Percentiles rank a stretch among this genome's conserved stretches.
phyloP scores from a whole-genome alignment of 2,329 filamentous ascomycete species.

The Xylariales sp. region DNA sequence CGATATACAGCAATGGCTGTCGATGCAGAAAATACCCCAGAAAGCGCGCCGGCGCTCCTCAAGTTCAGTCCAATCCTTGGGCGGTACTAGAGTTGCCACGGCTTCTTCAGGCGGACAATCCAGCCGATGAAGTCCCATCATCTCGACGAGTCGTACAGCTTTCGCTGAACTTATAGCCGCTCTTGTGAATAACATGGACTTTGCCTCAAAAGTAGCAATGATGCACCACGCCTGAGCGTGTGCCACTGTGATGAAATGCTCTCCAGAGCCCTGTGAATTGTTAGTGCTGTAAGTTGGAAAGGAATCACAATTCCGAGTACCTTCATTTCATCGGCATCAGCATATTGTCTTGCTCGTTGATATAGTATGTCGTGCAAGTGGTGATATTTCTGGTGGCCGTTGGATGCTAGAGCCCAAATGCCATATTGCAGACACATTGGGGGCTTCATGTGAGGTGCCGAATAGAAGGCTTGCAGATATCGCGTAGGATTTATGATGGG shows the following conservation, averaged over 20 bases:
- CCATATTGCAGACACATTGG: conserved; percentile 83
- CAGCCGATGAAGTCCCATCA: conserved; percentile 67
- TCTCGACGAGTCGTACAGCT: conserved; percentile 65
- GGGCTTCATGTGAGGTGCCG: conserved; percentile 67
- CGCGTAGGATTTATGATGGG: conserved; percentile 76
- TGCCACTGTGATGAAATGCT: conserved; percentile 71
- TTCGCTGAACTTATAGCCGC: conserved; percentile 78
- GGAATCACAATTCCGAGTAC: conserved; percentile 23
- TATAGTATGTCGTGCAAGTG: conserved; percentile 69
- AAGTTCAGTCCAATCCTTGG: conserved; percentile 74
- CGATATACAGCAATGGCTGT: conserved; percentile 80
- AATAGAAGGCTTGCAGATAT: conserved; percentile 70
- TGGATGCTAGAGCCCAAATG: conserved; percentile 79
- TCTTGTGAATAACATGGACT: conserved; percentile 76
- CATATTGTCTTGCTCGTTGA: conserved; percentile 73
- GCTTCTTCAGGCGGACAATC: conserved; percentile 22
- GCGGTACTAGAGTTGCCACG: conserved; percentile 68
- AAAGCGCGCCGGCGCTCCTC: conserved; percentile 81
- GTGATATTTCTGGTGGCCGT: conserved; percentile 58
- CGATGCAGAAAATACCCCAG: conserved; percentile 78
- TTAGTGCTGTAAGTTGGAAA: background rate
- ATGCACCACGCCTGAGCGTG: conserved; percentile 80
- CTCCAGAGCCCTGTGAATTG: conserved; percentile 58
- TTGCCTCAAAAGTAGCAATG: conserved; percentile 75
- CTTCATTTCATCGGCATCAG: conserved; percentile 80